Evolutionary conservation across 2,329 filamentous ascomycete species (phyloP), one percentile per base, ranked within the genome.

Genomic region (Didymella keratinophila): DNA sequence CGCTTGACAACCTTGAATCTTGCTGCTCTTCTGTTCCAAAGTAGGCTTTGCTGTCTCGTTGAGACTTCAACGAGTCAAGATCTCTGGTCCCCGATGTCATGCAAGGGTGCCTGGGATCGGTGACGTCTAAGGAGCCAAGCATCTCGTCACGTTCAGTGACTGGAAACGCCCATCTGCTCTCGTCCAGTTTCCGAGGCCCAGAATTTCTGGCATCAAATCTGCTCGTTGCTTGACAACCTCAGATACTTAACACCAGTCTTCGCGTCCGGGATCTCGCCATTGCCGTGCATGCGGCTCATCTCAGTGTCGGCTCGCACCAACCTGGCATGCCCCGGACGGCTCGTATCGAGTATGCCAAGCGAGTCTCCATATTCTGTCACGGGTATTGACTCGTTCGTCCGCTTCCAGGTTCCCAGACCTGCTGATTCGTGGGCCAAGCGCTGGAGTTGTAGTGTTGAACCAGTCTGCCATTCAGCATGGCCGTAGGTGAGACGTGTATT

Each of bases 141-240:
- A 20, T 20, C 2, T 39, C 36, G 36, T 6, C 36, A 20, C 5
- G 36, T 16, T 39, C 18, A 20, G 36, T 39, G 36, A 39, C 36
- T 20, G 36, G 36, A 21, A 39, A 20, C 9, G 36, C 11, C 32
- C 45, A 2, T 37, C 44, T 0, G 57, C 37, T 11, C 44, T 44
- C 9, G 47, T 58, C 68, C 68, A 71, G 3, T 44, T 63, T 1
- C 67, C 68, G 2, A 58, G 21, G 1, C 60, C 62, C 3, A 66
- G 11, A 6, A 30, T 53, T 46, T 71, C 64, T 25, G n/a, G 8
- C 14, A 37, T 37, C 34, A 37, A 37, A 37, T 18, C 6, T 37
- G 34, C 34, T 37, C 34, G n/a, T 37, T 18, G 34, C 34, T 37
- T 37, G 34, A 37, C 34, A 37, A 37, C 8, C 16, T 37, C 7